Percentiles rank a stretch among this genome's conserved stretches.
These are phyloP conservation scores for Puccinia coronata DNA, from an alignment of 1,284 basidiomycete genomes.

Conservation along the genomic window DNA sequence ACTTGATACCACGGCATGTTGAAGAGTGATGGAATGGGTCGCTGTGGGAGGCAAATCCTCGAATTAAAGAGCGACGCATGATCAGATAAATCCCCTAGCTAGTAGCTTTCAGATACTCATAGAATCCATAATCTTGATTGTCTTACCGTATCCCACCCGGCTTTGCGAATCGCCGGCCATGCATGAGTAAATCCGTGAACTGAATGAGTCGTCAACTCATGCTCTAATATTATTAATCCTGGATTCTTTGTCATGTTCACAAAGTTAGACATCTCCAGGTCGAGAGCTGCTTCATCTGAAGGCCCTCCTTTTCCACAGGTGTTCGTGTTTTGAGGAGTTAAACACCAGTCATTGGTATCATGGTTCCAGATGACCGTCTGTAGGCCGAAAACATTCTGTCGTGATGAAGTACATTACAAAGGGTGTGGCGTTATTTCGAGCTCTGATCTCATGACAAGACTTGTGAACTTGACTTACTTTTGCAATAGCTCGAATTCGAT, in stretches of 20 bases:
- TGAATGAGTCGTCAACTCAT: conserved; percentile 71
- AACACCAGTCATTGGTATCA: conserved; percentile 56
- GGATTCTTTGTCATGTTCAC: conserved; percentile 63
- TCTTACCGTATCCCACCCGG: conserved; percentile 70
- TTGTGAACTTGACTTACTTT: conserved; percentile 26
- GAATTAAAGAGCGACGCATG: not conserved
- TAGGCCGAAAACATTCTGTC: conserved; percentile 61
- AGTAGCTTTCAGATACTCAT: not conserved
- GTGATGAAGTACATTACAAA: not conserved
- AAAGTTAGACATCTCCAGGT: conserved; percentile 20
- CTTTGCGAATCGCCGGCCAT: conserved; percentile 67
- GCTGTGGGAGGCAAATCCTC: conserved; percentile 21
- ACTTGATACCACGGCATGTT: conserved; percentile 47
- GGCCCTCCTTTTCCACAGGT: conserved; percentile 38
- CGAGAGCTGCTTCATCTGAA: conserved; percentile 40
- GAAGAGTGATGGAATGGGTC: conserved; percentile 43
- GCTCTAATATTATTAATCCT: conserved; percentile 78
- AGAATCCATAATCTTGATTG: not conserved
- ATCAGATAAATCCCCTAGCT: not conserved
- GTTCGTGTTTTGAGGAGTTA: conserved; percentile 40
- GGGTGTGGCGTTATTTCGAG: not conserved
- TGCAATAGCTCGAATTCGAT: conserved; percentile 50
- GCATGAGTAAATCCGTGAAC: conserved; percentile 70
- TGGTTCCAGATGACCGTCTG: conserved; percentile 77
- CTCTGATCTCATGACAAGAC: not conserved